Evolutionary conservation across 352 stramenopile species (phyloP), one percentile per base, ranked within the genome.

Genomic region (Globisporangium emineosum): DNA sequence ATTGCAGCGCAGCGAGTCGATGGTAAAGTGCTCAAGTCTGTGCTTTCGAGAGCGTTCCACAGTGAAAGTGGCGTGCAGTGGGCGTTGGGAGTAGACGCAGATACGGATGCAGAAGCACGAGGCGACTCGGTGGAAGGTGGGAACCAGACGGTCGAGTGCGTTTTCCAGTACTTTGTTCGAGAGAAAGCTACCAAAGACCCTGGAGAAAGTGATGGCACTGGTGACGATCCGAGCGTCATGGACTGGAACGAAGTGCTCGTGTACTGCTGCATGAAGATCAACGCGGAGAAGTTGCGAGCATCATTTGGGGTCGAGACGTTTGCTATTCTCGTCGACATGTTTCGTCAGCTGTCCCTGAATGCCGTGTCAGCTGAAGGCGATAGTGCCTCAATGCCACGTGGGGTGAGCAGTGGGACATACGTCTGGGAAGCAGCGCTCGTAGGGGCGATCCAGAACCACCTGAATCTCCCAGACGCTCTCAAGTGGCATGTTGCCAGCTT

Each of bases 341-440:
- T 81, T 57, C 57, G 43, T 40, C 65, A 43, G 7, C 52, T 81
- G 35, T 32, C 61, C 4, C 45, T 82, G 35, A 35, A 42, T 9
- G 10, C 33, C n/a, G 5, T 37, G 40, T 47, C 25, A 50, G 21
- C 57, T 32, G 23, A 13, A 6, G 6, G 27, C n/a, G 17, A n/a
- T 9, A n/a, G n/a, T n/a, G n/a, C n/a, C n/a, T n/a, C n/a, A n/a
- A n/a, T 30, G 4, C 5, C 30, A 17, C n/a, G 52, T 27, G 30
- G 8, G 12, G 30, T 45, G 29, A 63, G 1, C 4, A 59, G 42
- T 23, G 35, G 23, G 12, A 54, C 60, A 13, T 77, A 64, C 42
- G 74, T 75, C 15, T 89, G 79, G 79, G 70, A 83, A 23, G 67
- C 79, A 19, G 68, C 67, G 35, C 56, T 89, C 15, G 53, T 86